Evolutionary conservation across 2,329 filamentous ascomycete genomes (phyloP), one percentile per base, ranked within the genome.

Genomic region (Aspergillus udagawae): DNA sequence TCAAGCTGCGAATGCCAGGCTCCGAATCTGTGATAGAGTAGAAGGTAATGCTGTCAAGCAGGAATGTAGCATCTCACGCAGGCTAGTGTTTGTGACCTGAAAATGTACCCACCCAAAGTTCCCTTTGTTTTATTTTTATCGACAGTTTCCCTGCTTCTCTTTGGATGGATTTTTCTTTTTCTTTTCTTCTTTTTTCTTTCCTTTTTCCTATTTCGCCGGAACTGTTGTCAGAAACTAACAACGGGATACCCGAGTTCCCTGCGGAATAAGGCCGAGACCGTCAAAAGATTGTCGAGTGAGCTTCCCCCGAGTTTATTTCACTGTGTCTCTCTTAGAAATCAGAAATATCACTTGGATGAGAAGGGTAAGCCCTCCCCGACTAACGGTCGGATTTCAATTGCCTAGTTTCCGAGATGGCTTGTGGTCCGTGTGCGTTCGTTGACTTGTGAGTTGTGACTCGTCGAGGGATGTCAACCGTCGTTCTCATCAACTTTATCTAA

Each of bases 251-350:
- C 25, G 21, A 17, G 44, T 25, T 21, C 44, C 20, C 21, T 45
- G 14, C 47, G 28, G 45, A 38, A n/a, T 47, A 47, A 48, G 29
- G 52, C 52, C 28, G 49, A 27, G 44, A 38, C 41, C 54, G 21
- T 45, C 42, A n/a, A 29, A 35, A 17, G 23, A 21, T 32, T 23
- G 45, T 49, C 6, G 49, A 45, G 51, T 44, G 52, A 62, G 58
- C 53, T 45, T 58, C 55, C 51, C 52, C 38, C 52, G 55, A 57
- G 56, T 56, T 60, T 60, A 52, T 42, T 60, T 27, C 41, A 45
- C 49, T 41, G 21, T 35, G 54, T 23, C 20, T 27, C 21, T 49
- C 45, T 32, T 35, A 17, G 14, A 38, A 38, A 38, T 29, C 17
- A 45, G 48, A 14, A 44, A 44, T 44, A 23, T 20, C 42, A 23